Base-by-base conservation (phyloP, 2,329 filamentous ascomycete species). In the Aureobasidium vineae region DNA sequence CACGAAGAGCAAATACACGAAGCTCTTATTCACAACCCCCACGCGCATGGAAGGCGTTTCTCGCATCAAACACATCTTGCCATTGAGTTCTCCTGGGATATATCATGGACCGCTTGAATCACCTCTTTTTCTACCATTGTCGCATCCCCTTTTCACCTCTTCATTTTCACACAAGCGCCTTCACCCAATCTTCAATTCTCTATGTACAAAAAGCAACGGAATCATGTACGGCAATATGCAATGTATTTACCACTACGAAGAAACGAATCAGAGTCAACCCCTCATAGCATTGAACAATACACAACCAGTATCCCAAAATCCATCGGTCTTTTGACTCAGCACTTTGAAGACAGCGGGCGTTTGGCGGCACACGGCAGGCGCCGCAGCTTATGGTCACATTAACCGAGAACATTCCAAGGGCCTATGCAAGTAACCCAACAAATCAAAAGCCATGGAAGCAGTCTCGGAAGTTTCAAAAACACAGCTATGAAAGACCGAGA, bases 201-300 rank as follows among this genome's bases (percentile, higher is more conserved):
- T 5, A 33, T 60, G 41, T 60, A 60, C 56, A 47, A 47, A 41
- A 47, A 47, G 28, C 23, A 21, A 47, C 28, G n/a, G 5, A 43
- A 60, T 41, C 33, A 40, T 60, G 54, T 59, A 59, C 54, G 54
- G 23, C 54, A 43, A 43, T 38, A 36, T 26, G 38, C 36, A 59
- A 43, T 45, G 57, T 61, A 61, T 61, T 59, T n/a, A 43, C 23
- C 57, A 61, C 41, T 61, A 47, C 57, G 57, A 61, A 61, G 57
- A 61, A 61, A 61, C 41, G 57, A 61, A 49, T 26, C 38, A 5
- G 5, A 26, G 15, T n/a, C 16, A 2, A 28, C 1, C 19, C 38
- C 11, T 23, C 3, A 47, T 21, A 45, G 41, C 41, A 45, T 47
- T 21, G 15, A 26, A 23, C 4, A 41, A 31, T 31, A 5, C 28